Evolutionary conservation across 2,329 filamentous ascomycete species (phyloP).

Genomic region (Cladophialophora exuberans): DNA sequence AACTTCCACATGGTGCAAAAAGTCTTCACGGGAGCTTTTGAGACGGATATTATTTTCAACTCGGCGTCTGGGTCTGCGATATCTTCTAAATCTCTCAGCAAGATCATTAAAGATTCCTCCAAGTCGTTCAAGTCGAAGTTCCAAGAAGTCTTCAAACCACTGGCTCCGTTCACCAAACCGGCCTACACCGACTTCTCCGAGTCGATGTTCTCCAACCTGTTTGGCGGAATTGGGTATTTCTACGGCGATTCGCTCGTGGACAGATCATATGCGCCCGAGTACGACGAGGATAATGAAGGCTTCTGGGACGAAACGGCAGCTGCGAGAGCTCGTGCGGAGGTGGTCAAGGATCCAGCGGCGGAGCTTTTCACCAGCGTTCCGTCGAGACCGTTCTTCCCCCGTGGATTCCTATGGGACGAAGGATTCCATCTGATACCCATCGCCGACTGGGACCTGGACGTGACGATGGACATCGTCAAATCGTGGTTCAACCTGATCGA

Average conservation of each 20-base stretch:
- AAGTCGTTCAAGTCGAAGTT: conserved; percentile 76
- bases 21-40: conserved; percentile 84
- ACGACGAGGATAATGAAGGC: conserved; percentile 91
- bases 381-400: conserved; percentile 91
- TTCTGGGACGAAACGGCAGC: conserved; percentile 93
- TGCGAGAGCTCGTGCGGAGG: conserved; percentile 69
- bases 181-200: conserved; percentile 80
- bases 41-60: conserved; percentile 89
- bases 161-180: conserved; percentile 73
- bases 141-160: conserved; percentile 69
- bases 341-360: conserved; percentile 76
- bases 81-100: conserved; percentile 67
- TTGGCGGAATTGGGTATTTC: conserved; percentile 95
- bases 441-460: conserved; percentile 89
- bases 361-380: conserved; percentile 91
- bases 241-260: conserved; percentile 86
- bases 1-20: conserved; percentile 92
- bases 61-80: conserved; percentile 68
- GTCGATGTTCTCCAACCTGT: conserved; percentile 89
- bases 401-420: conserved; percentile 97
- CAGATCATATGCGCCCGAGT: conserved; percentile 86
- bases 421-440: conserved; percentile 93
- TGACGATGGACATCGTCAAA: conserved; percentile 82
- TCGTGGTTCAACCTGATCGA: conserved; percentile 98
- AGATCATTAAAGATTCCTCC: conserved; percentile 68